A percentile compares a stretch with the other conserved stretches of the same genome.
Evolutionary conservation across 163 green algal genomes (phyloP).

Genomic region (Picocystis sp.): DNA sequence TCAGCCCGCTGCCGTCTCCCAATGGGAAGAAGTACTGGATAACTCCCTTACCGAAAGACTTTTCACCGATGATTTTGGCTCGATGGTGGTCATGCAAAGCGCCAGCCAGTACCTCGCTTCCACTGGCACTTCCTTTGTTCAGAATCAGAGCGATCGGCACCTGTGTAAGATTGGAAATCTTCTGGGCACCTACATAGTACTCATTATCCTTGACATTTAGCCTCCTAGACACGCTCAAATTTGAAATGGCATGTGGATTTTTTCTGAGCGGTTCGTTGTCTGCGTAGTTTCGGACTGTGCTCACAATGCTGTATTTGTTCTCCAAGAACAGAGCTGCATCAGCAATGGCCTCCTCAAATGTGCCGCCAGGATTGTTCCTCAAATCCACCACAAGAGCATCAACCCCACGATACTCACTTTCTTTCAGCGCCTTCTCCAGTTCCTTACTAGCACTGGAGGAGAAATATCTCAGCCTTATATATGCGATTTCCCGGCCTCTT

Average conservation of each 20-base stretch:
- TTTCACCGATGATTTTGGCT: conserved; percentile 32
- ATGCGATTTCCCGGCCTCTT: background rate
- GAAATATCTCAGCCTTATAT: conserved; percentile 2
- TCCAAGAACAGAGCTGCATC: conserved; percentile 24
- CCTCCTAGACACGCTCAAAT: no score
- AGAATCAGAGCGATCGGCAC: conserved; percentile 28
- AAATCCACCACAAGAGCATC: conserved; percentile 1
- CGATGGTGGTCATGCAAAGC: conserved; percentile 40
- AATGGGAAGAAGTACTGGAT: conserved; percentile 46
- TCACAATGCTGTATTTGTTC: conserved; percentile 7
- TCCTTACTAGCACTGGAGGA: background rate
- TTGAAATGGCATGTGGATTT: no score
- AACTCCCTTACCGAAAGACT: conserved; percentile 41
- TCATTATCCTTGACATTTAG: conserved; percentile 7
- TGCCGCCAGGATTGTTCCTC: conserved; percentile 20
- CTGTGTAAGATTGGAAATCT: conserved; percentile 14
- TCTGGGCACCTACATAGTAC: conserved; percentile 14
- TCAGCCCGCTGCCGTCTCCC: conserved; percentile 33
- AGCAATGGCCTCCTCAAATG: conserved; percentile 45
- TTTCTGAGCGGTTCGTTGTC: no score
- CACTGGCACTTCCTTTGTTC: conserved; percentile 29
- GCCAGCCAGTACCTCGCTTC: conserved; percentile 31
- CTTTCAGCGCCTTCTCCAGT: background rate
- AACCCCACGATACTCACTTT: background rate
- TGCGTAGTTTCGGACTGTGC: conserved; percentile 17